Conservation (phyloP, 306 rosid species). For the Dryas drummondii region DNA sequence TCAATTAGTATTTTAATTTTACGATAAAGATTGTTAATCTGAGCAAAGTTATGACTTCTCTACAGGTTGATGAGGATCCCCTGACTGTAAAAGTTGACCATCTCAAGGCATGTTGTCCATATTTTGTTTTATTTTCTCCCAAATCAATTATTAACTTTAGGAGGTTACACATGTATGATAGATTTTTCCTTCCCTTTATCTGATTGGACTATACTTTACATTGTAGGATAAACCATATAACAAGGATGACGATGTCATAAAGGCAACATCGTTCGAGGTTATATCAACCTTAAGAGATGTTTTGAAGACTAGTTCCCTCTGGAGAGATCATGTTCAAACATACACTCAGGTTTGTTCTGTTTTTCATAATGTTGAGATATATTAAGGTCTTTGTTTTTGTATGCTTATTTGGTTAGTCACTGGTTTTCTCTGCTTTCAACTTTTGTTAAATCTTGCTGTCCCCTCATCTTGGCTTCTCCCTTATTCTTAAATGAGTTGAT, state of each 20-base stretch:
- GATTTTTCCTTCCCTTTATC: constrained; percentile 20
- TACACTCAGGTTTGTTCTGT: constrained; percentile 60
- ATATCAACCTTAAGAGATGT: constrained; percentile 71
- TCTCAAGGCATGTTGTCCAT: constrained; percentile 63
- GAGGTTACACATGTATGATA: constrained; percentile 8
- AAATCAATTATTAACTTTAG: constrained; percentile 8
- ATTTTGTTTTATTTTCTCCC: constrained; percentile 12
- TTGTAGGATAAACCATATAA: constrained; percentile 76
- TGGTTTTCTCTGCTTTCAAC: not conserved
- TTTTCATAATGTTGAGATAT: not conserved
- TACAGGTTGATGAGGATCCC: constrained; percentile 82
- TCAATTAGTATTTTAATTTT: not conserved
- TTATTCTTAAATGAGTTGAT: not conserved
- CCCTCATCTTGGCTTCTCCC: not conserved
- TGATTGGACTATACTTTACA: constrained; percentile 20
- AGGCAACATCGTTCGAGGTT: constrained; percentile 91
- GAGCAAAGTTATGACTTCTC: constrained; percentile 11
- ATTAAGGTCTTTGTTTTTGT: not conserved
- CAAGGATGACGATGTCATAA: constrained; percentile 82
- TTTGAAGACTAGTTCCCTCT: constrained; percentile 72
- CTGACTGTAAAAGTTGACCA: constrained; percentile 97
- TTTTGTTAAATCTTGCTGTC: not conserved
- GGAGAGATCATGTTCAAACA: constrained; percentile 89
- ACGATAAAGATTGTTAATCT: not conserved
- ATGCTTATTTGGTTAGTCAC: not conserved